Conservation (phyloP, 495 filamentous ascomycete genomes). For the Thermochaetoides thermophila region DNA sequence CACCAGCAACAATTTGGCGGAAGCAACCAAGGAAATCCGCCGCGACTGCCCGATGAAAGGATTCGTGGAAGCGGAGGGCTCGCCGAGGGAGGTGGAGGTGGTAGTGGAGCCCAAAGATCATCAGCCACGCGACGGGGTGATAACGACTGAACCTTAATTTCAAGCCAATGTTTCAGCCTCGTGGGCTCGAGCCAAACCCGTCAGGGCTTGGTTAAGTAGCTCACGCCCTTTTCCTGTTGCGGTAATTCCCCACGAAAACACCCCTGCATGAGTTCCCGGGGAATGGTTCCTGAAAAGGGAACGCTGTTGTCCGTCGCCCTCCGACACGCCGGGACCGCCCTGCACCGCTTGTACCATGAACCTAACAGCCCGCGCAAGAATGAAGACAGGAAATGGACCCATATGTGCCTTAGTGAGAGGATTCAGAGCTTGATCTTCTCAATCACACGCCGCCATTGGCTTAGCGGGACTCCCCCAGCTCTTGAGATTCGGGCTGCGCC, state of each 20-base stretch:
- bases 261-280: no score
- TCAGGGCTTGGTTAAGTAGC: conserved; percentile 5
- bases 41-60: conserved; percentile 17
- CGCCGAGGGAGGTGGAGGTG: conserved; percentile 14
- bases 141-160: conserved; percentile 26
- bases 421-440: no score
- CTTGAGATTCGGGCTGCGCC: no score
- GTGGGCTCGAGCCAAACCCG: conserved; percentile 6
- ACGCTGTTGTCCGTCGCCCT: background rate
- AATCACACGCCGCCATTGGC: no score
- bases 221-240: conserved; percentile 3
- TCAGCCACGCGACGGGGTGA: conserved; percentile 21
- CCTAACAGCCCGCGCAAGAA: background rate
- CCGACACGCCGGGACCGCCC: background rate
- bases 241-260: conserved; percentile 6
- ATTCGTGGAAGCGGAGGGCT: conserved; percentile 14
- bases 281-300: background rate
- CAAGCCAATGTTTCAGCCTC: conserved; percentile 24
- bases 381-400: no score
- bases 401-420: no score
- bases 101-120: conserved; percentile 19
- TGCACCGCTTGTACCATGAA: background rate
- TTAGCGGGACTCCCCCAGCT: no score
- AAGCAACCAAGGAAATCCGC: conserved; percentile 8
- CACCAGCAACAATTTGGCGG: conserved; percentile 11